A percentile compares a stretch with the other conserved stretches of the same genome.
Conservation (phyloP, 2,329 filamentous ascomycete species). For the Colletotrichum caudatum region DNA sequence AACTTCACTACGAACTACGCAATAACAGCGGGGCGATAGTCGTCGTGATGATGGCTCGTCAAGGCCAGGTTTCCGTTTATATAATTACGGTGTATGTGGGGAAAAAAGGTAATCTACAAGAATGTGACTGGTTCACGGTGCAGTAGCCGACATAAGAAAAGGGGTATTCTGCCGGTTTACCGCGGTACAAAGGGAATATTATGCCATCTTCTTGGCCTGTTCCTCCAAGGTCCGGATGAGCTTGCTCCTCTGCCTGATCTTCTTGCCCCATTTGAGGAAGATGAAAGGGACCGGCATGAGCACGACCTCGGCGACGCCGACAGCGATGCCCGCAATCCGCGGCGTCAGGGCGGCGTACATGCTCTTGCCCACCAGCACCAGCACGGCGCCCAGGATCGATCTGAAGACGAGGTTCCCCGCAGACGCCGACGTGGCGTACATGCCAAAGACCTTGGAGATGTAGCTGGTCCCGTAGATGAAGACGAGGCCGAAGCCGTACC, state of each 20-base stretch:
- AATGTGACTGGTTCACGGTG: conserved; percentile 32
- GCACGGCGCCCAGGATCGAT: conserved; percentile 67
- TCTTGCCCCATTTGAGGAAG: conserved; percentile 61
- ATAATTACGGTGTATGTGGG: neutral
- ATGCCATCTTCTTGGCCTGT: conserved; percentile 36
- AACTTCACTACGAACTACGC: conserved; percentile 10
- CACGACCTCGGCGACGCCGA: conserved; percentile 51
- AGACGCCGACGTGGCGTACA: conserved; percentile 73
- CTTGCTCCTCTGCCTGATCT: conserved; percentile 37
- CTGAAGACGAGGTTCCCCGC: conserved; percentile 73
- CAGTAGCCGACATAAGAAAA: conserved; percentile 28
- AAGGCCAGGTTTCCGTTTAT: accelerated
- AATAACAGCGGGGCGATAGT: neutral
- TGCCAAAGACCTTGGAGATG: conserved; percentile 71
- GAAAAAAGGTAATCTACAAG: neutral
- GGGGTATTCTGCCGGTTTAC: conserved; percentile 35
- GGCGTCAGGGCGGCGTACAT: conserved; percentile 69
- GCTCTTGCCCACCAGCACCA: conserved; percentile 70
- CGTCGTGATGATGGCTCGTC: neutral
- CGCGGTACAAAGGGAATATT: conserved; percentile 1
- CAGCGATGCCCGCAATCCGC: conserved; percentile 68
- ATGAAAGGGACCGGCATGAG: conserved; percentile 73
- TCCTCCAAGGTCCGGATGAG: conserved; percentile 40
- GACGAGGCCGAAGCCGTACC: conserved; percentile 70
- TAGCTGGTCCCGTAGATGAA: conserved; percentile 77